Base-by-base conservation (phyloP, 176 grass and related monocot genomes). In the Alopecurus myosuroides region DNA sequence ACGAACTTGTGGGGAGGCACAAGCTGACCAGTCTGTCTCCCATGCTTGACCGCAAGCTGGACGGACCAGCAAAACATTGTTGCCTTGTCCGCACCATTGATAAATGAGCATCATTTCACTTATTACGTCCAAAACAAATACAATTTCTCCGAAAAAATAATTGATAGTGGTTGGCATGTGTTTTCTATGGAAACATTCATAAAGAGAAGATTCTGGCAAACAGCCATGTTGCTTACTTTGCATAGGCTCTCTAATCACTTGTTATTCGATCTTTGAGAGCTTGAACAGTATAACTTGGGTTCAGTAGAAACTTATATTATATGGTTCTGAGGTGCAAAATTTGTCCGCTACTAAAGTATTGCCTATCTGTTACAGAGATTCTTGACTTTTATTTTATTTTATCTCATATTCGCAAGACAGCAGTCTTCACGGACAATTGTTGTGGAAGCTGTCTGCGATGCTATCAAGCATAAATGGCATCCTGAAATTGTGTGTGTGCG, bases 391-490 rank as follows among this genome's bases (percentile, higher is more conserved):
- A 89, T n/a, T n/a, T 58, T 65, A 91, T 49, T 95, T 98, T 77
- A 83, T 98, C 18, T 90, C 93, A 36, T 89, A 93, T 39, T 95
- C 97, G 70, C 91, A 40, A 91, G 94, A 85, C 93, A 98, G 82
- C 85, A 94, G 84, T 92, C 89, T 83, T 98, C 91, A 77, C 89
- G 97, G 8, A 58, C 88, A 83, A 74, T 85, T 85, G 93, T 91
- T 89, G 89, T 94, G 62, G 62, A 88, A 64, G 81, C 88, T 83
- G 88, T 98, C 83, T 92, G 85, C 15, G 81, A 95, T 83, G 89
- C 95, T 81, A 64, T 95, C 76, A 92, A 94, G 82, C 89, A 95
- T 85, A 95, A 95, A 79, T 98, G 97, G 97, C 88, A 89, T 63
- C 88, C 31, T 18, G 30, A n/a, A n/a, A n/a, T n/a, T 22, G 22